Conservation (phyloP, 768 basidiomycete species). For the Tricholoma hemisulphureum region DNA sequence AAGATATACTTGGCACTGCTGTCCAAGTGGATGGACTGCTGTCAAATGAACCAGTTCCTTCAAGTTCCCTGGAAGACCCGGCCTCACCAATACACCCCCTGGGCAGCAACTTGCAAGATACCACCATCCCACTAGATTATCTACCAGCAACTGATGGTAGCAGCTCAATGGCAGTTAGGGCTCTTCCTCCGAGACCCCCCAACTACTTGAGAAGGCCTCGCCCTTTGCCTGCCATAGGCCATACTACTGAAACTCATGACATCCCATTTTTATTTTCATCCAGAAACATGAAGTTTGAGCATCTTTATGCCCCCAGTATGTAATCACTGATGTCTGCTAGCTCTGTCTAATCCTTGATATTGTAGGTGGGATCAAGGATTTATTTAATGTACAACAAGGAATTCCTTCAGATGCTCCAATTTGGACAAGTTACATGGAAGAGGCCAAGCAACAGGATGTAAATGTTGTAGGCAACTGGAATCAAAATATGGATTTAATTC, state of each 20-base stretch:
- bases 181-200: too few relatives aligned
- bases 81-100: too few relatives aligned
- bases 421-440: conserved; percentile 16
- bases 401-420: conserved; percentile 9
- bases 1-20: too few relatives aligned
- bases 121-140: too few relatives aligned
- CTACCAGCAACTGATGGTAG: too few relatives aligned
- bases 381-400: conserved; percentile 7
- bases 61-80: too few relatives aligned
- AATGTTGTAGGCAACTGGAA: conserved; percentile 11
- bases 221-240: too few relatives aligned
- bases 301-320: neutral
- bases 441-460: conserved; percentile 9
- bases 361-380: conserved; percentile 12
- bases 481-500: conserved; percentile 15
- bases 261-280: conserved; percentile 8
- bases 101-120: too few relatives aligned
- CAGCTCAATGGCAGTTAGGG: too few relatives aligned
- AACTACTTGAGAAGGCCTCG: too few relatives aligned
- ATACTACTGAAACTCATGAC: conserved; percentile 2
- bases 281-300: neutral
- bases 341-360: neutral
- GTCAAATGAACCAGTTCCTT: too few relatives aligned
- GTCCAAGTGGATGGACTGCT: too few relatives aligned
- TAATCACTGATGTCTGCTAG: neutral